Evolutionary conservation across 495 filamentous ascomycete species (phyloP).

Genomic region (Pyronema omphalodes): DNA sequence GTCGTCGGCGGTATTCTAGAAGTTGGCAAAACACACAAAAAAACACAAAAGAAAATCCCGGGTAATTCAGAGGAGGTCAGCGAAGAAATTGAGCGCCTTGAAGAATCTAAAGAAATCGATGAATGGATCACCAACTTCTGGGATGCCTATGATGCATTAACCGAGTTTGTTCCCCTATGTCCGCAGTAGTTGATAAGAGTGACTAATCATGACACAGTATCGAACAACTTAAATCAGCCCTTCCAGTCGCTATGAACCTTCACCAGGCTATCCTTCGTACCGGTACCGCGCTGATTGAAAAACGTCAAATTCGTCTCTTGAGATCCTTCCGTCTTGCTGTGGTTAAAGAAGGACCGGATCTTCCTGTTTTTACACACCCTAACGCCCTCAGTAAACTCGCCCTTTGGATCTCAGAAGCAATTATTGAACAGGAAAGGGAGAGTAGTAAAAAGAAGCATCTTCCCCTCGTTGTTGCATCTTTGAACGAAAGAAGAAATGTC

Average conservation of each 20-base stretch:
- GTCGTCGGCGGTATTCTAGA: conserved; percentile 82
- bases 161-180: conserved; percentile 33
- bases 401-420: conserved; percentile 84
- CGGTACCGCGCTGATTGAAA: conserved; percentile 74
- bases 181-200: background rate
- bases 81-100: conserved; percentile 27
- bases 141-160: conserved; percentile 81
- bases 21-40: conserved; percentile 42
- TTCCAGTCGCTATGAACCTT: conserved; percentile 72
- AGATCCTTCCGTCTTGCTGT: conserved; percentile 86
- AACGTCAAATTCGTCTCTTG: conserved; percentile 81
- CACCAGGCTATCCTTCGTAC: conserved; percentile 87
- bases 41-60: conserved; percentile 14
- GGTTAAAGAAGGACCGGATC: conserved; percentile 86
- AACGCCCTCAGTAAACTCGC: conserved; percentile 83
- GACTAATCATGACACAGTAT: conserved; percentile 32
- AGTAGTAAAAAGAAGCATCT: conserved; percentile 50
- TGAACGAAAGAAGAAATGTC: conserved; percentile 74
- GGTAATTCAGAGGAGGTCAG: conserved; percentile 23
- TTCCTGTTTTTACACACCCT: conserved; percentile 72
- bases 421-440: conserved; percentile 72
- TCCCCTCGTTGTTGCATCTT: conserved; percentile 70
- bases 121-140: conserved; percentile 68
- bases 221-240: conserved; percentile 52
- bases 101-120: conserved; percentile 34